phyloP scores from a whole-genome alignment of 306 rosid genomes.

The Neltuma alba region DNA sequence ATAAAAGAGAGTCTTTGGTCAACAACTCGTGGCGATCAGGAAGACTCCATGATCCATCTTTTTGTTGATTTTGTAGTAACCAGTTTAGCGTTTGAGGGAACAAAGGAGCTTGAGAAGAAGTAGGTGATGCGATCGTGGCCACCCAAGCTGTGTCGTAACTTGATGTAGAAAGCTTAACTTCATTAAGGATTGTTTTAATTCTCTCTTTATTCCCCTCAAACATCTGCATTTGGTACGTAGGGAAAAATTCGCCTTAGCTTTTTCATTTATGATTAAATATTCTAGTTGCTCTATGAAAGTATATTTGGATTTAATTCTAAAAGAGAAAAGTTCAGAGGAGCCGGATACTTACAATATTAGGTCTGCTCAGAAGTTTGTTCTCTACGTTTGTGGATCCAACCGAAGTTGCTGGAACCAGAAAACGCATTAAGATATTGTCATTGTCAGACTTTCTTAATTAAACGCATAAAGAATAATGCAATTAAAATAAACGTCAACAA shows the following conservation, averaged over 20 bases:
- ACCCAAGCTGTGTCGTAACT: slow-evolving; percentile 92
- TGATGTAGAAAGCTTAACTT: slow-evolving; percentile 28
- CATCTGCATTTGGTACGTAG: background rate
- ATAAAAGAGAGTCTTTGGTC: slow-evolving; percentile 66
- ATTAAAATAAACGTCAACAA: background rate
- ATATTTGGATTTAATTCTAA: background rate
- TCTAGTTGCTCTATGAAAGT: background rate
- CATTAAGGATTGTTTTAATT: background rate
- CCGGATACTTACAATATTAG: background rate
- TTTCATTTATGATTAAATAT: background rate
- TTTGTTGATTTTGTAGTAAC: slow-evolving; percentile 71
- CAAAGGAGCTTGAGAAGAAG: slow-evolving; percentile 52
- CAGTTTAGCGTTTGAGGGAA: slow-evolving; percentile 79
- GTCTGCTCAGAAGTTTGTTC: background rate
- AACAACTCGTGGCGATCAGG: slow-evolving; percentile 42
- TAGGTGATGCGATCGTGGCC: slow-evolving; percentile 77
- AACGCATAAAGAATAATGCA: background rate
- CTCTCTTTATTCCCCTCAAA: background rate
- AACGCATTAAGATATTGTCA: background rate
- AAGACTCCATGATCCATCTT: slow-evolving; percentile 76
- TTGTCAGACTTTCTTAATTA: background rate
- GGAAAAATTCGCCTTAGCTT: background rate
- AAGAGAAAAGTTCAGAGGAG: background rate
- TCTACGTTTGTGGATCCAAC: background rate
- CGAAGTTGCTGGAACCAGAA: background rate